phyloP scores from a whole-genome alignment of 352 stramenopile genomes.

The Peronosclerospora sorghi region DNA sequence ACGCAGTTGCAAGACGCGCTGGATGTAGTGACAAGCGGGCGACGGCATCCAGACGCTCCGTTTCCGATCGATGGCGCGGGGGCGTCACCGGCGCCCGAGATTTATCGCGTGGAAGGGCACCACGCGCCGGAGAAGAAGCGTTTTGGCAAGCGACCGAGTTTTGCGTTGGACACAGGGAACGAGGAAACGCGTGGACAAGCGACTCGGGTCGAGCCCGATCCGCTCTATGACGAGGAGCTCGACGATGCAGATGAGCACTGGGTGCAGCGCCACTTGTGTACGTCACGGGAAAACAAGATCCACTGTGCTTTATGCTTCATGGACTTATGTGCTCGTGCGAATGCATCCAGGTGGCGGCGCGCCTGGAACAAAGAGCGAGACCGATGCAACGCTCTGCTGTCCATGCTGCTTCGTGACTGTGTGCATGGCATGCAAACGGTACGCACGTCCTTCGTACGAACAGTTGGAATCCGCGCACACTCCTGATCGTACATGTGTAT shows the following conservation, averaged over 20 bases:
- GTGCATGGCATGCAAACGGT: slow-evolving; percentile 65
- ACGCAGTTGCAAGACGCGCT: slow-evolving; percentile 38
- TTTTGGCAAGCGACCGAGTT: slow-evolving; percentile 4
- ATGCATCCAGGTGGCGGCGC: slow-evolving; percentile 8
- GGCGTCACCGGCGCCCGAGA: slow-evolving; percentile 9
- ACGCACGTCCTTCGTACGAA: background rate
- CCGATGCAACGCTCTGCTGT: slow-evolving; percentile 56
- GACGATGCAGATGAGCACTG: slow-evolving; percentile 63
- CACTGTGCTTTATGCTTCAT: too few species aligned
- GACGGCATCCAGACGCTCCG: slow-evolving; percentile 19
- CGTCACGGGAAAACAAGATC: too few species aligned
- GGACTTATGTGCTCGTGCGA: slow-evolving; percentile 1
- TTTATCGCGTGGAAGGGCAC: slow-evolving; percentile 15
- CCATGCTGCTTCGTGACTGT: slow-evolving; percentile 76
- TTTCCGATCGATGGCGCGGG: slow-evolving; percentile 18
- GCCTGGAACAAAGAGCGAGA: slow-evolving; percentile 6
- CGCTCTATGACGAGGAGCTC: slow-evolving; percentile 49
- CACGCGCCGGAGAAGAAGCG: slow-evolving; percentile 28
- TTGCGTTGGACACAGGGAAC: slow-evolving; percentile 2
- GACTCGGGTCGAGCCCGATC: slow-evolving; percentile 24
- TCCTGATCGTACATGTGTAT: background rate
- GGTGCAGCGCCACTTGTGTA: slow-evolving; percentile 57
- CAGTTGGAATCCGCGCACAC: background rate
- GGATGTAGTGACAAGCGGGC: slow-evolving; percentile 14
- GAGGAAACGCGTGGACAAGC: slow-evolving; percentile 10